Evolutionary conservation across 1,284 basidiomycete species (phyloP).

Genomic region (Microbotryum violaceum): DNA sequence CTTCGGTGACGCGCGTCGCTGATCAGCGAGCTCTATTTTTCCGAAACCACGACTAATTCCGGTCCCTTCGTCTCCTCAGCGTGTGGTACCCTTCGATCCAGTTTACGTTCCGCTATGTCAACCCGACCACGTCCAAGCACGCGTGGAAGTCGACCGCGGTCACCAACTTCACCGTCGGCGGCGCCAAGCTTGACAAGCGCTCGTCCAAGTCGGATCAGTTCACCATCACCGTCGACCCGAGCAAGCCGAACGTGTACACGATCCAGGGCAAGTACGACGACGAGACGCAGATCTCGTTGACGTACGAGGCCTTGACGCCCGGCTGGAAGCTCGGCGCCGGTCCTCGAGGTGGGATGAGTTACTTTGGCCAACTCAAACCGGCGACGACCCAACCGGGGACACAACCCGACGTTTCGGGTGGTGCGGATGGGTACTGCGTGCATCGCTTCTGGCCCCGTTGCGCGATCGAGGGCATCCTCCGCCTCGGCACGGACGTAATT

Average conservation of each 20-base stretch:
- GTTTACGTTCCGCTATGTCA: constrained; percentile 85
- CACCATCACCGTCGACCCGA: constrained; percentile 55
- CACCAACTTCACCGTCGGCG: constrained; percentile 69
- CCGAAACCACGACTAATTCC: constrained; percentile 16
- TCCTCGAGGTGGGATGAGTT: constrained; percentile 77
- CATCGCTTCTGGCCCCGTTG: constrained; percentile 85
- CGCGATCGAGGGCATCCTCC: constrained; percentile 54
- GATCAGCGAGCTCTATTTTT: background rate
- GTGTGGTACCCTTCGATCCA: constrained; percentile 92
- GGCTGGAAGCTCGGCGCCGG: constrained; percentile 92
- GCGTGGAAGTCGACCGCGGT: constrained; percentile 89
- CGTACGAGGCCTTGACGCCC: constrained; percentile 61
- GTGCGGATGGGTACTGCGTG: constrained; percentile 70
- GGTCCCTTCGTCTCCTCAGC: constrained; percentile 42
- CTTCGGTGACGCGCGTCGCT: too few species aligned
- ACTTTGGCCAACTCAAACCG: constrained; percentile 58
- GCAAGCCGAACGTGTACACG: constrained; percentile 58
- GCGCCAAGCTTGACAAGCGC: constrained; percentile 58
- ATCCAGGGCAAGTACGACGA: constrained; percentile 72
- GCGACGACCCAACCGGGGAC: constrained; percentile 36
- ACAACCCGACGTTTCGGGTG: constrained; percentile 34
- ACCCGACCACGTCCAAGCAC: constrained; percentile 65
- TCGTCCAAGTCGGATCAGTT: constrained; percentile 86
- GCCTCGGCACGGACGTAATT: constrained; percentile 57
- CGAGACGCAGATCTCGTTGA: constrained; percentile 72